These are phyloP conservation scores for Beauveria brongniartii DNA, from an alignment of 2,329 filamentous ascomycete genomes.

Conservation along the genomic window DNA sequence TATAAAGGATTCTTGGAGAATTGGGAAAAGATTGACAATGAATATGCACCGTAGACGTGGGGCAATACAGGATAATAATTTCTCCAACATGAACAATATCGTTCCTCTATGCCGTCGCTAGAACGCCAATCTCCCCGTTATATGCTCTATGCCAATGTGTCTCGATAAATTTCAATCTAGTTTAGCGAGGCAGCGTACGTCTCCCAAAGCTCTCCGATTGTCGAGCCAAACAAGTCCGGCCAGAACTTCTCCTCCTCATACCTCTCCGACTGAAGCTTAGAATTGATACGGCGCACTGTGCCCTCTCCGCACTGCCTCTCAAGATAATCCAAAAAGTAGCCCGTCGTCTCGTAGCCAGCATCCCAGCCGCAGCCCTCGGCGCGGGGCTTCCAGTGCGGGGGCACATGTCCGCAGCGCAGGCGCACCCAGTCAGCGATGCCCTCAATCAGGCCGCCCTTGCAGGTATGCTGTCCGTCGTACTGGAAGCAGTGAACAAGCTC, in stretches of 20 bases:
- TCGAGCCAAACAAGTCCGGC: conserved; percentile 57
- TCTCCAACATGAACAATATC: background rate
- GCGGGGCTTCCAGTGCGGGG: conserved; percentile 74
- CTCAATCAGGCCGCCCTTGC: conserved; percentile 75
- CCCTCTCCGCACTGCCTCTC: conserved; percentile 57
- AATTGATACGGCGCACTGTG: conserved; percentile 57
- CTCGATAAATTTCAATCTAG: background rate
- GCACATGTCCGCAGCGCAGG: conserved; percentile 60
- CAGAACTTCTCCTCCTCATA: conserved; percentile 62
- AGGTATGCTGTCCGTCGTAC: conserved; percentile 54
- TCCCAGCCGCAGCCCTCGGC: conserved; percentile 60
- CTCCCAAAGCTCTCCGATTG: conserved; percentile 63
- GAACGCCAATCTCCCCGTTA: background rate
- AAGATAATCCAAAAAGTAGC: conserved; percentile 82
- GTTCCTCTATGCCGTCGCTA: background rate
- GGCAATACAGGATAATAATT: background rate
- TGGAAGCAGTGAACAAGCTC: conserved; percentile 96
- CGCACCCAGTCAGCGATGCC: conserved; percentile 92
- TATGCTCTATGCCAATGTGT: background rate
- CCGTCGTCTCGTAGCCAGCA: conserved; percentile 81
- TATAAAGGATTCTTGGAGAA: conserved; percentile 85
- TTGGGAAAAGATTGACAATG: conserved; percentile 75
- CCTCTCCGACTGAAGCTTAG: conserved; percentile 50
- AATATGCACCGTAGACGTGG: conserved; percentile 48
- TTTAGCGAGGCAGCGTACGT: conserved; percentile 48